These are phyloP conservation scores for Nemania bipapillata DNA, from an alignment of 2,329 filamentous ascomycete genomes.

Conservation along the genomic window DNA sequence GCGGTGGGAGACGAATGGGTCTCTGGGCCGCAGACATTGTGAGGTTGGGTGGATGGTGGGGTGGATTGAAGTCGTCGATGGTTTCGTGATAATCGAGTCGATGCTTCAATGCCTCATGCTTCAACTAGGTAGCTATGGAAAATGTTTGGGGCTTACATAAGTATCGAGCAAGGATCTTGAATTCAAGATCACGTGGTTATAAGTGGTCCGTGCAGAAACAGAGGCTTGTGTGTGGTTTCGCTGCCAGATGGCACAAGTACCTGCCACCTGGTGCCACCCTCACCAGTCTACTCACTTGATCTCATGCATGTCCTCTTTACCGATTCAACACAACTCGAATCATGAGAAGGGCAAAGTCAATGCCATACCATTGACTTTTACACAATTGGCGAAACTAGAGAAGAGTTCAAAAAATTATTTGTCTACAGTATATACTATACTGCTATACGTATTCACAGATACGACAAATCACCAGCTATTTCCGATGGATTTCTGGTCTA, in stretches of 20 bases:
- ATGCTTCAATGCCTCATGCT: neutral
- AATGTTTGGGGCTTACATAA: constrained; percentile 13
- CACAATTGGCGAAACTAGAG: too few relatives aligned
- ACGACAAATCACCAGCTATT: too few relatives aligned
- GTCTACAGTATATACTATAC: too few relatives aligned
- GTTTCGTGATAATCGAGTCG: constrained; percentile 12
- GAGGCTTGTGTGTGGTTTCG: neutral
- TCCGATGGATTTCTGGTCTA: neutral
- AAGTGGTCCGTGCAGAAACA: neutral
- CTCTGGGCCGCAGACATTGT: constrained; percentile 60
- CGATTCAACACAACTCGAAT: too few relatives aligned
- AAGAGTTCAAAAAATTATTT: too few relatives aligned
- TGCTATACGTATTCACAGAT: too few relatives aligned
- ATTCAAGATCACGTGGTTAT: constrained; percentile 30
- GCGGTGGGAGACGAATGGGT: constrained; percentile 67
- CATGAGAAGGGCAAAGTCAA: too few relatives aligned
- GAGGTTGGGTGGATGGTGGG: constrained; percentile 6
- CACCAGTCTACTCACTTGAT: neutral
- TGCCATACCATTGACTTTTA: too few relatives aligned
- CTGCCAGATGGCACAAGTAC: neutral
- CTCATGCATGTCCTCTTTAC: too few relatives aligned
- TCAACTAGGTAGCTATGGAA: constrained; percentile 9
- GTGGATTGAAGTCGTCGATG: constrained; percentile 5
- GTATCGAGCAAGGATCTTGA: neutral
- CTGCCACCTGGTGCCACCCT: neutral